A percentile compares a stretch with the other conserved stretches of the same genome.
These are phyloP conservation scores for Rhizopogon salebrosus DNA, from an alignment of 768 basidiomycete species.

Conservation along the genomic window DNA sequence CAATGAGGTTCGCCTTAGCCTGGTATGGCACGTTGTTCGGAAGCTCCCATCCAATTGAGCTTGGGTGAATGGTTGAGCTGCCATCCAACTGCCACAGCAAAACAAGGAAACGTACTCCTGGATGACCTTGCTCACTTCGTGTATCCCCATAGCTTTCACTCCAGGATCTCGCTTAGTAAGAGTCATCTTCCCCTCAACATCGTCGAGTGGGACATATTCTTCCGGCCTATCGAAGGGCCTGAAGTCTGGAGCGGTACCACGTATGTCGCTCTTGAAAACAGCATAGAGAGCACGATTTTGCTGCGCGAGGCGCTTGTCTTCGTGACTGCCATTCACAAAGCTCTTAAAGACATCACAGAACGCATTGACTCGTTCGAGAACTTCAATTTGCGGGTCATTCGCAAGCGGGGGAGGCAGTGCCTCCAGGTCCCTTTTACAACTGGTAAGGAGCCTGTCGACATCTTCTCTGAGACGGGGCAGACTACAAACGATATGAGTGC, in stretches of 20 bases:
- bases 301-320: slow-evolving; percentile 25
- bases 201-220: slow-evolving; percentile 5
- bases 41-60: slow-evolving; percentile 32
- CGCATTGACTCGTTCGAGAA: slow-evolving; percentile 29
- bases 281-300: slow-evolving; percentile 23
- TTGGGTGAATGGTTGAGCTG: slow-evolving; percentile 6
- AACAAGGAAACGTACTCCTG: slow-evolving; percentile 17
- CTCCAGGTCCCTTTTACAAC: slow-evolving; percentile 20
- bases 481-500: slow-evolving; percentile 8
- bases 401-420: slow-evolving; percentile 25
- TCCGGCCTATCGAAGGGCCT: slow-evolving; percentile 12
- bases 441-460: slow-evolving; percentile 17
- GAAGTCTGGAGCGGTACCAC: slow-evolving; percentile 32
- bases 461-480: slow-evolving; percentile 27
- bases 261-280: slow-evolving; percentile 27
- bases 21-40: slow-evolving; percentile 29
- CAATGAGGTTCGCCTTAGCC: slow-evolving; percentile 26
- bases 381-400: slow-evolving; percentile 32
- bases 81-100: not conserved
- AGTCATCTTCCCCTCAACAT: slow-evolving; percentile 7
- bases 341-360: slow-evolving; percentile 27
- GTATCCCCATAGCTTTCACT: slow-evolving; percentile 13
- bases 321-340: slow-evolving; percentile 23
- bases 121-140: slow-evolving; percentile 30
- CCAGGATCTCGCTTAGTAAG: slow-evolving; percentile 11